phyloP scores from a whole-genome alignment of 441 rosid genomes.

The Populus hybrid region DNA sequence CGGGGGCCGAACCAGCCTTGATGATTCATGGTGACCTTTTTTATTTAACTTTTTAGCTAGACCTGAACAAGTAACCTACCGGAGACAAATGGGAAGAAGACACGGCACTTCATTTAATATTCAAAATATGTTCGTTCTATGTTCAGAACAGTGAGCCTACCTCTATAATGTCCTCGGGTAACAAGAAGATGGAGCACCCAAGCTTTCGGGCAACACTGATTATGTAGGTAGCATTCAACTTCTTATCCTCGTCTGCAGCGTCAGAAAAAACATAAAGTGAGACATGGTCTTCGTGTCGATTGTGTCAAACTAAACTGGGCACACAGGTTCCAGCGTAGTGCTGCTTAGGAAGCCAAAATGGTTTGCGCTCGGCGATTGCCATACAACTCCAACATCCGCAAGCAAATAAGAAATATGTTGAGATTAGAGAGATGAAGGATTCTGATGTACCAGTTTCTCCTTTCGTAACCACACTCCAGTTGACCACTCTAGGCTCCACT shows the following conservation, averaged over 20 bases:
- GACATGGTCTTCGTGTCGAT: background rate
- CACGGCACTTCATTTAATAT: background rate
- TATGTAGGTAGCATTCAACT: slow-evolving; percentile 84
- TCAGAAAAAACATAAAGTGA: slow-evolving; percentile 16
- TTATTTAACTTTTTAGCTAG: background rate
- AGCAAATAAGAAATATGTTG: no score
- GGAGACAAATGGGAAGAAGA: background rate
- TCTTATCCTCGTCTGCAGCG: slow-evolving; percentile 90
- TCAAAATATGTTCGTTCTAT: background rate
- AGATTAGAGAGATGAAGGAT: background rate
- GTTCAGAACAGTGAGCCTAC: slow-evolving; percentile 27
- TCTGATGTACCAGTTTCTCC: slow-evolving; percentile 66
- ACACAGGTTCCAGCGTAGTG: background rate
- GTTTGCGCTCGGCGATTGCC: background rate
- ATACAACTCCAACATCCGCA: background rate
- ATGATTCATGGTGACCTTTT: background rate
- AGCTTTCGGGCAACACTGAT: slow-evolving; percentile 97
- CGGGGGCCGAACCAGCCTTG: background rate
- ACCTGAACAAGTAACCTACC: no score
- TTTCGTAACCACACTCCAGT: slow-evolving; percentile 84
- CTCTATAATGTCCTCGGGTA: slow-evolving; percentile 98
- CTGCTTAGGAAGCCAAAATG: slow-evolving; percentile 6
- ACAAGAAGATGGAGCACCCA: slow-evolving; percentile 95
- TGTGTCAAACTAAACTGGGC: slow-evolving; percentile 1
- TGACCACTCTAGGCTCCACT: slow-evolving; percentile 93